Percentiles rank a stretch among this genome's conserved stretches.
These are phyloP conservation scores for Elsinoe ampelina DNA, from an alignment of 2,329 filamentous ascomycete species.

Conservation along the genomic window DNA sequence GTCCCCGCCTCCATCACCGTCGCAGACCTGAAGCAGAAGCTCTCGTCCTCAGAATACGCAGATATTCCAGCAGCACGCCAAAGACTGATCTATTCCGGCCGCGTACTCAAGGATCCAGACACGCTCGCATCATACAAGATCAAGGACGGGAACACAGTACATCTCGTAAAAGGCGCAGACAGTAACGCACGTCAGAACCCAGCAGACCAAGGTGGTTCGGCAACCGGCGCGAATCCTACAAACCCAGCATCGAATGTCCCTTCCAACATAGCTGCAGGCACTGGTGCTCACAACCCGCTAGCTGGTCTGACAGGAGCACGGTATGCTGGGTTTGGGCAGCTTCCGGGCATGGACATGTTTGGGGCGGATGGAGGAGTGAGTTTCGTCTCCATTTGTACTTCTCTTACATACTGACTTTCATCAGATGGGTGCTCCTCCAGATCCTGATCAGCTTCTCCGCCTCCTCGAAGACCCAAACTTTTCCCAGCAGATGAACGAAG, in stretches of 20 bases:
- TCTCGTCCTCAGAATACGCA: constrained; percentile 71
- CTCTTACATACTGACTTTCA: constrained; percentile 18
- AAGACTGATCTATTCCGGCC: constrained; percentile 92
- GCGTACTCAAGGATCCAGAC: constrained; percentile 92
- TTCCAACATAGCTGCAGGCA: constrained; percentile 68
- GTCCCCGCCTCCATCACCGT: constrained; percentile 69
- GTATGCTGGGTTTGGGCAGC: constrained; percentile 82
- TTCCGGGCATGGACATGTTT: constrained; percentile 82
- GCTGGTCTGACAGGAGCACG: constrained; percentile 85
- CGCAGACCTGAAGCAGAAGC: constrained; percentile 79
- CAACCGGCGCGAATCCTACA: constrained; percentile 23
- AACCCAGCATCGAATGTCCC: constrained; percentile 54
- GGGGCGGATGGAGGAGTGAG: constrained; percentile 89
- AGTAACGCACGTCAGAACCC: constrained; percentile 63
- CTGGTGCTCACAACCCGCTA: constrained; percentile 75
- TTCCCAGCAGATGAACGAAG: constrained; percentile 81
- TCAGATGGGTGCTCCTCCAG: constrained; percentile 82
- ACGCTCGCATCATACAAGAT: constrained; percentile 82
- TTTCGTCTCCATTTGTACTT: neutral
- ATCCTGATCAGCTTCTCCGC: constrained; percentile 68
- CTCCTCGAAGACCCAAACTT: constrained; percentile 87
- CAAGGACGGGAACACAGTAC: constrained; percentile 89
- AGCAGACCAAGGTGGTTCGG: constrained; percentile 38
- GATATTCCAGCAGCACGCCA: constrained; percentile 81
- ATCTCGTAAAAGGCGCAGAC: constrained; percentile 90